These are phyloP conservation scores for Omphalotus olearius DNA, from an alignment of 1,284 basidiomycete genomes.

Conservation along the genomic window DNA sequence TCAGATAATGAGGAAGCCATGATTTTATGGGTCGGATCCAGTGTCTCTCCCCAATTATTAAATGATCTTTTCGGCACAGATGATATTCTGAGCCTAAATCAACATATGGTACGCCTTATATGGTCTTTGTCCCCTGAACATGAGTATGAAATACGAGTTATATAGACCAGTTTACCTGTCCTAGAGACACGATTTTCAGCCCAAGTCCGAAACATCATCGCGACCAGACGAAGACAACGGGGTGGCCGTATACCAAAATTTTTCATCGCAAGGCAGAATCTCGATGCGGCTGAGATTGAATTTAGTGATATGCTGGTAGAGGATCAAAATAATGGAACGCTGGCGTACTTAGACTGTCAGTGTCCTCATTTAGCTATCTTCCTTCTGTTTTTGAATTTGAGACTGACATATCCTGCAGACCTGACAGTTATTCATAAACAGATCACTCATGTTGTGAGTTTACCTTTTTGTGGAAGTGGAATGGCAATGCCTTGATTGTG, in stretches of 20 bases:
- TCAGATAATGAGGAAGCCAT: constrained; percentile 89
- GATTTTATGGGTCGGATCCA: constrained; percentile 89
- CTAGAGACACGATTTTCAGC: constrained; percentile 77
- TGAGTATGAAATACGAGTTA: background rate
- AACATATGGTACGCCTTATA: constrained; percentile 54
- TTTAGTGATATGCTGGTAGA: constrained; percentile 97
- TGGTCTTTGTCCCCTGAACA: constrained; percentile 7
- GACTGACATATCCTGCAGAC: constrained; percentile 21
- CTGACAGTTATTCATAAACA: constrained; percentile 37
- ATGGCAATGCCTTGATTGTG: constrained; percentile 4
- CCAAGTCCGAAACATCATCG: constrained; percentile 84
- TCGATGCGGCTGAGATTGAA: constrained; percentile 93
- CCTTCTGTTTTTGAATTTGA: too few relatives aligned
- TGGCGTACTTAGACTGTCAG: constrained; percentile 87
- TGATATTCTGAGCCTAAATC: constrained; percentile 70
- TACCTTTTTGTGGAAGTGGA: background rate
- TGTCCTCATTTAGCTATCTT: constrained; percentile 14
- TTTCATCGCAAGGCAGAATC: constrained; percentile 84
- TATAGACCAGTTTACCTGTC: constrained; percentile 62
- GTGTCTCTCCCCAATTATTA: constrained; percentile 79
- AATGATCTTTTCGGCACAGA: constrained; percentile 86
- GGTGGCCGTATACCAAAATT: constrained; percentile 61
- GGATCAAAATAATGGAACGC: constrained; percentile 93
- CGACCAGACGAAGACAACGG: constrained; percentile 62
- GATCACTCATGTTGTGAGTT: constrained; percentile 59